phyloP scores from a whole-genome alignment of 192 early-diverging fungal species.

The Globomyces pollinis-pini region DNA sequence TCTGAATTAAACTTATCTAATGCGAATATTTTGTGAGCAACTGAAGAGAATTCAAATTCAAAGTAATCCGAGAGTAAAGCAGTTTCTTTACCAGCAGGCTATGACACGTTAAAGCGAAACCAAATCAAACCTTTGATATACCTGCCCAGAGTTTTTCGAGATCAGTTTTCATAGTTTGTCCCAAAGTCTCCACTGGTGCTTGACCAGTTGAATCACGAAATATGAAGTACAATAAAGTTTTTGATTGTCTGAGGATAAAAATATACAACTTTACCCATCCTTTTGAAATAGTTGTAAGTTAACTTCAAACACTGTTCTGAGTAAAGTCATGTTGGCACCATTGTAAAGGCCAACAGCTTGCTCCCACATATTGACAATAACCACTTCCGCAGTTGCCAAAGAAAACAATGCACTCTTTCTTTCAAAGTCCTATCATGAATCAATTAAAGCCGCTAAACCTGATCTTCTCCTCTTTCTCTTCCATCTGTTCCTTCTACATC shows the following conservation, averaged over 20 bases:
- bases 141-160: conserved; percentile 88
- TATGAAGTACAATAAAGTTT: conserved; percentile 92
- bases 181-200: conserved; percentile 76
- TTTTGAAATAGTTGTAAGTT: conserved; percentile 93
- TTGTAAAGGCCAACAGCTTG: conserved; percentile 93
- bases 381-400: conserved; percentile 86
- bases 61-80: conserved; percentile 80
- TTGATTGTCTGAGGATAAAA: conserved; percentile 41
- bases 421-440: conserved; percentile 74
- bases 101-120: conserved; percentile 1
- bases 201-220: conserved; percentile 89
- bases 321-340: conserved; percentile 96
- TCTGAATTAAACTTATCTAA: conserved; percentile 75
- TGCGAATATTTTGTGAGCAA: conserved; percentile 86
- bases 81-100: conserved; percentile 75
- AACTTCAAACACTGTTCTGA: conserved; percentile 98
- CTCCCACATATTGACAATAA: conserved; percentile 98
- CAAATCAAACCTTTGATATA: conserved; percentile 77
- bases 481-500: conserved; percentile 99
- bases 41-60: conserved; percentile 78
- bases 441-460: conserved; percentile 34
- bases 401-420: conserved; percentile 97
- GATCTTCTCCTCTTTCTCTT: conserved; percentile 95
- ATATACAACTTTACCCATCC: no score
- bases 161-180: conserved; percentile 70